Percentiles rank a stretch among this genome's conserved stretches.
These are phyloP conservation scores for Hanseniaspora thailandica DNA, from an alignment of 805 yeast species.

Conservation along the genomic window DNA sequence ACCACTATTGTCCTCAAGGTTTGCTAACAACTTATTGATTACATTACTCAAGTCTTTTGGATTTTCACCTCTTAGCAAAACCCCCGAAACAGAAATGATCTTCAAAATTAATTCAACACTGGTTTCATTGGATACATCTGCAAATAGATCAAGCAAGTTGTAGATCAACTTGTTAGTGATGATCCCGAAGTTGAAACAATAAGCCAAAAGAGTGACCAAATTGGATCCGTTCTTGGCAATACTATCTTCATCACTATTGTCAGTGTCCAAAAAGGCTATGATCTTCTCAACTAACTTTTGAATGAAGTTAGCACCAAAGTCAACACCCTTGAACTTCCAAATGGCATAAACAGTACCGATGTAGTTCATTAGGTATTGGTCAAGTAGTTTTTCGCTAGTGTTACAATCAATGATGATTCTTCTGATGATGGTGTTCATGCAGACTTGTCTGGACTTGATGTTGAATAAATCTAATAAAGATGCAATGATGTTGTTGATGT, in stretches of 20 bases:
- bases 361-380: constrained; percentile 66
- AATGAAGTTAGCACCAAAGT: constrained; percentile 76
- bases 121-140: constrained; percentile 47
- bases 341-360: constrained; percentile 66
- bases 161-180: constrained; percentile 64
- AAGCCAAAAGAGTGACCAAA: constrained; percentile 59
- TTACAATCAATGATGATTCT: constrained; percentile 54
- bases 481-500: constrained; percentile 54
- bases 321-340: constrained; percentile 69
- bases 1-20: constrained; percentile 25
- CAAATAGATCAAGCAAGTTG: constrained; percentile 52
- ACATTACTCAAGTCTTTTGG: constrained; percentile 76
- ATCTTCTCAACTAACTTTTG: constrained; percentile 70
- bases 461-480: constrained; percentile 55
- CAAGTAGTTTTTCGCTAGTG: constrained; percentile 56
- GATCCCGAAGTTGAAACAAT: constrained; percentile 65
- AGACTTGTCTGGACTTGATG: constrained; percentile 65
- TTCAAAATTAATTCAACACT: constrained; percentile 69
- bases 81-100: constrained; percentile 65
- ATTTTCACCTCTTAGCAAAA: constrained; percentile 80
- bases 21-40: constrained; percentile 28
- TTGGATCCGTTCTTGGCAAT: constrained; percentile 47
- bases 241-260: constrained; percentile 14
- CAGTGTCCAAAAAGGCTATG: constrained; percentile 25
- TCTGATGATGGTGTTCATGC: constrained; percentile 55